Base-by-base conservation (phyloP, 768 basidiomycete genomes). In the Leccinum uliginosum region DNA sequence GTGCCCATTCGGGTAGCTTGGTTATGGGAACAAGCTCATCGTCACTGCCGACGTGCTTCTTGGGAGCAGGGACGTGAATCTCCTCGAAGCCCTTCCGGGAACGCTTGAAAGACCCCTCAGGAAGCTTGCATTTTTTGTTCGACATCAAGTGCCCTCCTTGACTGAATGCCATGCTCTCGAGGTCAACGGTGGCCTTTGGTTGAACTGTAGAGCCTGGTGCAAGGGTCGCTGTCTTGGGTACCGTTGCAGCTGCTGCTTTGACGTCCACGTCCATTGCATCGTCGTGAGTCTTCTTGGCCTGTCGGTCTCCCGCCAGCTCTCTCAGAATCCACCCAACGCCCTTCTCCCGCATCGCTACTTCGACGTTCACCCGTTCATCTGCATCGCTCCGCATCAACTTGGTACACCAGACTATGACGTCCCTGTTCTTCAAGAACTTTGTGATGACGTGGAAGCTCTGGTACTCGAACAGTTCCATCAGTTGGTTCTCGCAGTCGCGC, bases 261-360 rank as follows among this genome's bases (percentile, higher is more conserved):
- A 83, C 75, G 66, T 95, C 90, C 24, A 92, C 84, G 53, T 93
- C 89, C 85, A 93, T 93, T 1, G 84, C 84, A 48, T 89, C 86
- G 32, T 66, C 71, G 47, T 68, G 71, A 4, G 68, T 70, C 56
- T 67, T 71, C 66, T 84, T 85, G 3, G 80, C 74, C 59, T 86
- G 84, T 4, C 91, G 78, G 64, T 92, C 93, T 3, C 95, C 93
- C 4, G 85, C 80, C 4, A 98, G 78, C 59, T 93, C 93, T 54
- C 91, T 83, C 52, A 96, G 69, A 69, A 99, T 98, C 94, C 94
- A 98, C 0, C 93, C 95, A 10, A 95, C 83, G 14, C 92, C 93
- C 73, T 92, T 96, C 76, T 98, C 96, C 46, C 96, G 81, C 97
- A 99, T 99, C 0, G 93, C 93, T 4, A 98, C 96, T 73, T 98